These are phyloP conservation scores for Akanthomyces uredinophilus DNA, from an alignment of 2,329 filamentous ascomycete species.

Conservation along the genomic window DNA sequence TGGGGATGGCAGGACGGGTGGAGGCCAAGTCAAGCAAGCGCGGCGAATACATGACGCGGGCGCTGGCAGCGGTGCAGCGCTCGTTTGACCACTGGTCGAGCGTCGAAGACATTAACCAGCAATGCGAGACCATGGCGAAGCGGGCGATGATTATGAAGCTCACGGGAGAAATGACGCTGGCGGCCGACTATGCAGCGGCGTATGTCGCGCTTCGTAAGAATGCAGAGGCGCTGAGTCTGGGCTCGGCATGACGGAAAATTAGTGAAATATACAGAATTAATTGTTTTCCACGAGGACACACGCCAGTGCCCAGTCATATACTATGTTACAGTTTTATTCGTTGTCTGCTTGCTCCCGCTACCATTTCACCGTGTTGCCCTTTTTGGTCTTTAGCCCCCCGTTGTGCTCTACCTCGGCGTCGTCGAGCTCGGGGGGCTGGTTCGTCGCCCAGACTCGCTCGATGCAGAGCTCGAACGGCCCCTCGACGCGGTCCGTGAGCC, in stretches of 20 bases:
- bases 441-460: slow-evolving; percentile 87
- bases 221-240: slow-evolving; percentile 27
- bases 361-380: slow-evolving; percentile 36
- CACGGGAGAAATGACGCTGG: slow-evolving; percentile 57
- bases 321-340: not conserved
- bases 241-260: slow-evolving; percentile 2
- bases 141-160: slow-evolving; percentile 72
- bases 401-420: slow-evolving; percentile 19
- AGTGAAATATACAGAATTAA: not conserved
- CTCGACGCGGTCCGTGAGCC: slow-evolving; percentile 80
- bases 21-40: slow-evolving; percentile 38
- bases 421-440: slow-evolving; percentile 35
- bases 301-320: not conserved
- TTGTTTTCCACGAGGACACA: not conserved
- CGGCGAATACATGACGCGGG: slow-evolving; percentile 53
- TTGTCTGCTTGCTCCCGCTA: slow-evolving; percentile 13
- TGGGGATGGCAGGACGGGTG: slow-evolving; percentile 65
- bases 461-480: slow-evolving; percentile 86
- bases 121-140: slow-evolving; percentile 77
- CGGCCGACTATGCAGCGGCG: slow-evolving; percentile 61
- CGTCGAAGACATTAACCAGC: slow-evolving; percentile 59
- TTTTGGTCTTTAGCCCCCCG: slow-evolving; percentile 32
- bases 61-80: slow-evolving; percentile 55
- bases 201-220: slow-evolving; percentile 54
- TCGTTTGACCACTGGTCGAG: slow-evolving; percentile 60